These are phyloP conservation scores for Candida boleticola DNA, from an alignment of 805 yeast genomes.

Conservation along the genomic window DNA sequence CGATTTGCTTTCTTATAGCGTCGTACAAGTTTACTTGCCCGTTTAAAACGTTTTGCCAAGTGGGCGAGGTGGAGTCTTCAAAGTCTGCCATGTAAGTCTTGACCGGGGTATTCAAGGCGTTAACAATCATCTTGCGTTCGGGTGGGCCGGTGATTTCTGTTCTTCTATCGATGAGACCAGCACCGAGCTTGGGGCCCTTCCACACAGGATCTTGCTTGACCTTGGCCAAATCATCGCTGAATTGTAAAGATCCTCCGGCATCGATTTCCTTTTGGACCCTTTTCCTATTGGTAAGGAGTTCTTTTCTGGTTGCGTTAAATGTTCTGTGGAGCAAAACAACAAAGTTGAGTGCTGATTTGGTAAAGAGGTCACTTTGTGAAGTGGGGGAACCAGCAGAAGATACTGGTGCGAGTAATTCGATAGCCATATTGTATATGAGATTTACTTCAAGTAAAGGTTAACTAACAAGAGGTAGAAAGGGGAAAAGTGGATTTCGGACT, in stretches of 20 bases:
- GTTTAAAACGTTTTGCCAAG: slow-evolving; percentile 17
- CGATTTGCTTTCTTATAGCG: slow-evolving; percentile 18
- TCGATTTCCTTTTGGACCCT: slow-evolving; percentile 14
- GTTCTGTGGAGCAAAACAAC: slow-evolving; percentile 18
- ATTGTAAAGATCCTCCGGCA: slow-evolving; percentile 13
- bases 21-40: slow-evolving; percentile 23
- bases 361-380: slow-evolving; percentile 18
- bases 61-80: slow-evolving; percentile 19
- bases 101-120: slow-evolving; percentile 20
- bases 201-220: slow-evolving; percentile 15
- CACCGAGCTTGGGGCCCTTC: slow-evolving; percentile 18
- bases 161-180: slow-evolving; percentile 18
- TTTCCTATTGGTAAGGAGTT: slow-evolving; percentile 14
- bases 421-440: slow-evolving; percentile 1
- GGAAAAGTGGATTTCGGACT: no score
- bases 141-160: slow-evolving; percentile 24
- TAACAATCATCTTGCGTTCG: slow-evolving; percentile 20
- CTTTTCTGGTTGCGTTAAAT: slow-evolving; percentile 14
- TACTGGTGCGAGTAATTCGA: slow-evolving; percentile 15
- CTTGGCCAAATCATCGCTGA: slow-evolving; percentile 9
- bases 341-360: slow-evolving; percentile 17
- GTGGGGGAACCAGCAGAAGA: slow-evolving; percentile 11
- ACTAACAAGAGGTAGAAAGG: no score
- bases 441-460: no score
- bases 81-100: slow-evolving; percentile 21